Base-by-base conservation (phyloP, 768 basidiomycete species). In the Phanerochaete carnosa region DNA sequence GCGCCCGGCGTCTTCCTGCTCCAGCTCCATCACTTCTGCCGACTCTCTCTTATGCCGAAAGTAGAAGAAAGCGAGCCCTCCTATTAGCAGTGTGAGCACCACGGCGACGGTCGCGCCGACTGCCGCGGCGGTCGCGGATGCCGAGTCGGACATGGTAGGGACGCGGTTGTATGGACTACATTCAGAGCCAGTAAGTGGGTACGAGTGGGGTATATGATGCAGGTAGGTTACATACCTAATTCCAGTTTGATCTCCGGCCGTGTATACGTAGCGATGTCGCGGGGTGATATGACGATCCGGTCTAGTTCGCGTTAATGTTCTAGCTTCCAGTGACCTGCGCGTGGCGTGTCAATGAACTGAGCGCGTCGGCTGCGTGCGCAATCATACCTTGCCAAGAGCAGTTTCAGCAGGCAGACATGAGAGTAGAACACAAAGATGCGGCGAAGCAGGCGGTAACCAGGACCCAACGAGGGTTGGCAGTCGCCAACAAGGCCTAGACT, bases 41-140 rank as follows among this genome's bases (percentile, higher is more conserved):
- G 8, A 22, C 8, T 47, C 57, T 8, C 57, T 61, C 12, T 65
- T 46, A 1, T 62, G 61, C 19, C 62, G 56, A 23, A 63, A 26
- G 37, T 57, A 66, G 51, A 62, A 58, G 32, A 58, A 35, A 15
- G 53, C 29, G 11, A 26, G 12, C 1, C 49, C 57, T 8, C 49
- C 57, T 13, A 68, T 15, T 8, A 58, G 45, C 7, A 66, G 47
- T 22, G 62, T n/a, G 28, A 62, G 45, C 2, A 64, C 60, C 28
- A 66, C 28, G 23, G 55, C 52, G 25, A 66, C 30, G 35, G 54
- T 52, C 30, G 60, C 59, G 23, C 64, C 65, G 22, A 59, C 57
- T 3, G 66, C 66, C 32, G 59, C 58, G 25, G 55, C 62, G 26
- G 60, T 66, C 39, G 54, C 33, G 37, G 54, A 53, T n/a, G 49